Evolutionary conservation across 2,329 filamentous ascomycete genomes (phyloP).

Genomic region (Akanthomyces dipterigenus): DNA sequence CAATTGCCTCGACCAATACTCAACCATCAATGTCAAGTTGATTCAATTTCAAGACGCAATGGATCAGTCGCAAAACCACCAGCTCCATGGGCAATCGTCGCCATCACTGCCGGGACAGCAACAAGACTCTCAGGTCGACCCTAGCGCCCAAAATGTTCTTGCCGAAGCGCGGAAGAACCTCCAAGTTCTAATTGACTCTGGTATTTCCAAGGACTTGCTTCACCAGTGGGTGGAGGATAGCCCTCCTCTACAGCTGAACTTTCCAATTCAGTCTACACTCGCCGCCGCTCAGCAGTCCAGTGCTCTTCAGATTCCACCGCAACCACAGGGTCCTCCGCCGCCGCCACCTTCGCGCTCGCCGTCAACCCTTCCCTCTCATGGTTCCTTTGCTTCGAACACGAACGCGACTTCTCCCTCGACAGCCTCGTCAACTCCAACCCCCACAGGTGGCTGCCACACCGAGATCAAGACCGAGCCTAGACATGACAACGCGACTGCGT

Average conservation of each 20-base stretch:
- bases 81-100: conserved; percentile 21
- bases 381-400: background rate
- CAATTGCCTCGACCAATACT: background rate
- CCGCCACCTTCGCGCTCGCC: conserved; percentile 14
- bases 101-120: conserved; percentile 18
- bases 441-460: background rate
- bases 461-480: conserved; percentile 26
- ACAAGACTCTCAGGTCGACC: conserved; percentile 23
- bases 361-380: conserved; percentile 10
- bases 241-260: conserved; percentile 27
- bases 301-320: conserved; percentile 12
- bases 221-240: conserved; percentile 35
- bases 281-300: conserved; percentile 7
- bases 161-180: conserved; percentile 39
- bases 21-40: conserved; percentile 20
- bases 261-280: conserved; percentile 11
- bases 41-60: conserved; percentile 19
- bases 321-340: conserved; percentile 15
- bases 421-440: conserved; percentile 15
- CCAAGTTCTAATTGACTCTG: conserved; percentile 39
- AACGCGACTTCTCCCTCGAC: conserved; percentile 15
- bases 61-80: conserved; percentile 26
- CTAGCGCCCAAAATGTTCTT: conserved; percentile 36
- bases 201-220: conserved; percentile 36
- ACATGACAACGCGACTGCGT: conserved; percentile 22